These are phyloP conservation scores for Epichloe coenophiala DNA, from an alignment of 2,329 filamentous ascomycete species.

Conservation along the genomic window DNA sequence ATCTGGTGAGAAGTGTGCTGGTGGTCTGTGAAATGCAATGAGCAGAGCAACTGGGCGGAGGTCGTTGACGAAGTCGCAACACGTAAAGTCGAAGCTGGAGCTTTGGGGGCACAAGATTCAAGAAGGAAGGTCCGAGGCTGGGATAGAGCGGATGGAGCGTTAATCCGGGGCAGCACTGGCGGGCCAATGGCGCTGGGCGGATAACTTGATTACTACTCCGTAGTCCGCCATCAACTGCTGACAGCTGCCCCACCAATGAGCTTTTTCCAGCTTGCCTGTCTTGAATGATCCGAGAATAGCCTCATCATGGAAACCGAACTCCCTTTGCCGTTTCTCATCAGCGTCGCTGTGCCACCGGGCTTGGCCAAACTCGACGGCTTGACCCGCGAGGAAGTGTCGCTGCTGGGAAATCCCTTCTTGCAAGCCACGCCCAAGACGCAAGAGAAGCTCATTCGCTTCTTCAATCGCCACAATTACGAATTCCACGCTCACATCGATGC, in stretches of 20 bases:
- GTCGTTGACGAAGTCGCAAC: neutral
- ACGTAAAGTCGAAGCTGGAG: neutral
- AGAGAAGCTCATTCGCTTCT: slow-evolving; percentile 31
- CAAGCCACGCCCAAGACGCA: slow-evolving; percentile 35
- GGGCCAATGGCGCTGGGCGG: too few species aligned
- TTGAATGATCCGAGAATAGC: neutral
- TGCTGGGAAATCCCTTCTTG: slow-evolving; percentile 46
- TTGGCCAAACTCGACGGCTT: slow-evolving; percentile 38
- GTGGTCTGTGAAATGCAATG: neutral
- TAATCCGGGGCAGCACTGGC: neutral
- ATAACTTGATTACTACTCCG: too few species aligned
- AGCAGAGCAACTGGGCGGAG: neutral
- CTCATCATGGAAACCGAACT: slow-evolving; percentile 48
- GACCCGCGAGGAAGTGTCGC: slow-evolving; percentile 41
- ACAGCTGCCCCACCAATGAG: neutral
- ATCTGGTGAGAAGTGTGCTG: neutral
- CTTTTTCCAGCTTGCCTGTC: neutral
- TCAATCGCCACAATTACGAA: slow-evolving; percentile 35
- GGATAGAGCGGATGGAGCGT: neutral
- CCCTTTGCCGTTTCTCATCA: slow-evolving; percentile 49
- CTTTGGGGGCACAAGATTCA: neutral
- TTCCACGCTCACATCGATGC: slow-evolving; percentile 64
- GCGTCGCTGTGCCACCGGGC: slow-evolving; percentile 37
- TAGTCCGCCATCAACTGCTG: too few species aligned
- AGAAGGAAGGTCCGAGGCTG: too few species aligned